A percentile compares a stretch with the other conserved stretches of the same genome.
Conservation (phyloP, 2,329 filamentous ascomycete species). For the Fusarium citri region DNA sequence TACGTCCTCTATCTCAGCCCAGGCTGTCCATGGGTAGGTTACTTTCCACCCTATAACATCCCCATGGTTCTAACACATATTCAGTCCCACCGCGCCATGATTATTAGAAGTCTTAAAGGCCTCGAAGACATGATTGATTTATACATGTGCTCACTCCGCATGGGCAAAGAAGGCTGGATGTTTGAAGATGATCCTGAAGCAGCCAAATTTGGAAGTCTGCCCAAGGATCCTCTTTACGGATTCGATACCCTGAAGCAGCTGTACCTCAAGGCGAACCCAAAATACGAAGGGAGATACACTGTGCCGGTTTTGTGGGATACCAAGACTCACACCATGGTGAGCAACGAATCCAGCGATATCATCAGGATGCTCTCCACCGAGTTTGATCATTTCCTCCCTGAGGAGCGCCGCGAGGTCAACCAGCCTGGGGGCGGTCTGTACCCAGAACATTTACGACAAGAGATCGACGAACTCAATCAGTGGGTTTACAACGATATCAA, state of each 20-base stretch:
- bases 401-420: slow-evolving; percentile 62
- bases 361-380: slow-evolving; percentile 84
- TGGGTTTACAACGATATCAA: slow-evolving; percentile 72
- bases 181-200: slow-evolving; percentile 58
- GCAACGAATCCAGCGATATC: slow-evolving; percentile 86
- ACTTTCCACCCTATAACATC: too few relatives aligned
- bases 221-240: slow-evolving; percentile 71
- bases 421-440: slow-evolving; percentile 66
- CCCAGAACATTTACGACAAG: slow-evolving; percentile 60
- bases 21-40: slow-evolving; percentile 71
- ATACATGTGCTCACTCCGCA: slow-evolving; percentile 75
- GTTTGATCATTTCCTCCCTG: slow-evolving; percentile 72
- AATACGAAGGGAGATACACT: slow-evolving; percentile 77
- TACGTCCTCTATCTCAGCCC: slow-evolving; percentile 72
- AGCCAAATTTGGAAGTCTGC: slow-evolving; percentile 47
- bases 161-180: slow-evolving; percentile 69
- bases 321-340: slow-evolving; percentile 77
- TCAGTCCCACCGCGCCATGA: slow-evolving; percentile 77
- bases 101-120: slow-evolving; percentile 78
- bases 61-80: neutral
- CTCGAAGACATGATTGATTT: slow-evolving; percentile 76
- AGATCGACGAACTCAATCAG: slow-evolving; percentile 74
- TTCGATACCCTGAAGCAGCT: slow-evolving; percentile 76
- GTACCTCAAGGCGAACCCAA: slow-evolving; percentile 75
- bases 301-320: slow-evolving; percentile 80